A percentile compares a stretch with the other conserved stretches of the same genome.
Conservation (phyloP, 805 yeast species). For the Candida tallmaniae region DNA sequence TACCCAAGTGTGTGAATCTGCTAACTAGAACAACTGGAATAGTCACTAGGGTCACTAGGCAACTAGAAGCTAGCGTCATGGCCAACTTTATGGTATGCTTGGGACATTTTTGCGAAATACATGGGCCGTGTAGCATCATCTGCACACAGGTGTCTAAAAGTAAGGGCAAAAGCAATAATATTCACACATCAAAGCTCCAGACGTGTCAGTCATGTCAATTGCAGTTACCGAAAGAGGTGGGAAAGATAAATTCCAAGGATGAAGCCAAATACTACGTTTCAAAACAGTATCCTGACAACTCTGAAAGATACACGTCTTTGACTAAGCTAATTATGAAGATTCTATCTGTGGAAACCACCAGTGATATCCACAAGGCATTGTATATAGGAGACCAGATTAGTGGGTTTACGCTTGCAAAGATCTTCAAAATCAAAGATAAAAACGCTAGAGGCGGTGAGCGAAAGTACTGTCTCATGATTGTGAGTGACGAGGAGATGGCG, state of each 20-base stretch:
- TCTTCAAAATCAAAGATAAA: slow-evolving; percentile 59
- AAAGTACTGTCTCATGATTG: slow-evolving; percentile 56
- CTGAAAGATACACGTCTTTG: slow-evolving; percentile 47
- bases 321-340: slow-evolving; percentile 59
- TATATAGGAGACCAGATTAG: slow-evolving; percentile 58
- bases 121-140: slow-evolving; percentile 65
- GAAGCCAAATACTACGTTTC: slow-evolving; percentile 34
- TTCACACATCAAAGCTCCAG: slow-evolving; percentile 39
- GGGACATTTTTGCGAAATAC: slow-evolving; percentile 76
- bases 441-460: slow-evolving; percentile 75
- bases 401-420: slow-evolving; percentile 56
- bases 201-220: slow-evolving; percentile 60
- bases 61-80: too few species aligned
- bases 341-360: slow-evolving; percentile 61
- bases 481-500: slow-evolving; percentile 49
- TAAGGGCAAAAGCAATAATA: slow-evolving; percentile 22
- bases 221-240: slow-evolving; percentile 39
- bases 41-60: too few species aligned
- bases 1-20: too few species aligned
- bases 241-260: slow-evolving; percentile 19
- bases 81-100: slow-evolving; percentile 46
- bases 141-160: slow-evolving; percentile 50
- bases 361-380: slow-evolving; percentile 56
- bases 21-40: too few species aligned
- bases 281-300: slow-evolving; percentile 55